Conservation (phyloP, 2,329 filamentous ascomycete species). For the Fusarium mexicanum region DNA sequence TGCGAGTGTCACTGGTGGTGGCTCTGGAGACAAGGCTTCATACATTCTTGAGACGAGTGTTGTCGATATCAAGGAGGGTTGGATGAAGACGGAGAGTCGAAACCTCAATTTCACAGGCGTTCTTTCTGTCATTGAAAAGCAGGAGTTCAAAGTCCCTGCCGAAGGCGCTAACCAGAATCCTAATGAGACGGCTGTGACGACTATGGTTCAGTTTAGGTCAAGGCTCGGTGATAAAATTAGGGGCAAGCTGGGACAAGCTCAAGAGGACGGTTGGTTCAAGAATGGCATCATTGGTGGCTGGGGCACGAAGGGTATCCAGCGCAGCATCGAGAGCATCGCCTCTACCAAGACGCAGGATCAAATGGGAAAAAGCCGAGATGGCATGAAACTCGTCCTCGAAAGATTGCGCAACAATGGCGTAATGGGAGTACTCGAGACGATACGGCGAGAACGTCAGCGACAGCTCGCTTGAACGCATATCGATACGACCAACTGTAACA, state of each 20-base stretch:
- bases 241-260: constrained; percentile 60
- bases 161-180: constrained; percentile 39
- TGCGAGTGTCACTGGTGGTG: constrained; percentile 72
- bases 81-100: constrained; percentile 83
- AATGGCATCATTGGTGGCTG: constrained; percentile 64
- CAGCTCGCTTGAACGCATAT: constrained; percentile 40
- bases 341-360: constrained; percentile 81
- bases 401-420: constrained; percentile 68
- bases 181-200: constrained; percentile 72
- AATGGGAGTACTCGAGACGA: constrained; percentile 66
- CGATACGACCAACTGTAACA: constrained; percentile 38
- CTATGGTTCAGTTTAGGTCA: constrained; percentile 78
- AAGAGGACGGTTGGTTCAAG: constrained; percentile 59
- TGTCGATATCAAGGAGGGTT: constrained; percentile 81
- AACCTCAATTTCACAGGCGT: constrained; percentile 87
- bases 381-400: constrained; percentile 84
- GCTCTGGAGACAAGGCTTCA: constrained; percentile 72
- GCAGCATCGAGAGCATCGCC: constrained; percentile 82
- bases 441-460: constrained; percentile 56
- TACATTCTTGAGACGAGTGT: constrained; percentile 85
- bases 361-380: constrained; percentile 82
- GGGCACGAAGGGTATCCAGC: constrained; percentile 77
- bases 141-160: constrained; percentile 67
- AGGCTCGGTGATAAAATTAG: constrained; percentile 75
- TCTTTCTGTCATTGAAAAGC: constrained; percentile 79